phyloP scores from a whole-genome alignment of 495 filamentous ascomycete genomes.

The Thermothielavioides terrestris region DNA sequence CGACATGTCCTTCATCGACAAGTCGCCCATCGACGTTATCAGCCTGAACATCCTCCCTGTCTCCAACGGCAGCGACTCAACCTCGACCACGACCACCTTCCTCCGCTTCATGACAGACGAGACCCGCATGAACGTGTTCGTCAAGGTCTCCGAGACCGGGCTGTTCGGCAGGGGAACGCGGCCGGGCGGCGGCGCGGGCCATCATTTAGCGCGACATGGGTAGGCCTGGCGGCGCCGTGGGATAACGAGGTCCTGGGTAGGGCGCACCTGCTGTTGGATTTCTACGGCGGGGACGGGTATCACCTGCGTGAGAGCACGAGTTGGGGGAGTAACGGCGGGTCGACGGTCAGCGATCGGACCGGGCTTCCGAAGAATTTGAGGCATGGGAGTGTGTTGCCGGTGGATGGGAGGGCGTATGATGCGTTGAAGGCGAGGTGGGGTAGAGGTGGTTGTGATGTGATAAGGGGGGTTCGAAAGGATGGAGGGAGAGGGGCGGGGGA shows the following conservation, averaged over 20 bases:
- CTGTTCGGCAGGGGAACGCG: conserved; percentile 46
- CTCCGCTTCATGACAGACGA: conserved; percentile 48
- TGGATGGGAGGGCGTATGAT: conserved; percentile 33
- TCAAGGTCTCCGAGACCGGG: conserved; percentile 36
- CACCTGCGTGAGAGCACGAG: conserved; percentile 38
- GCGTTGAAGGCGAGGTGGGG: conserved; percentile 36
- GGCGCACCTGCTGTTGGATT: conserved; percentile 41
- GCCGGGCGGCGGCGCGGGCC: conserved; percentile 32
- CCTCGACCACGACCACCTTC: conserved; percentile 28
- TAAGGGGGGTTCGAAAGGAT: background rate
- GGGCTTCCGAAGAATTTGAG: conserved; percentile 39
- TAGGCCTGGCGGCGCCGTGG: conserved; percentile 38
- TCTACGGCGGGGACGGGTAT: conserved; percentile 45
- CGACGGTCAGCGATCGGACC: conserved; percentile 32
- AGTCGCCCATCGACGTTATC: conserved; percentile 37
- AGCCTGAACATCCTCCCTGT: conserved; percentile 36
- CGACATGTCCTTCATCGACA: conserved; percentile 40
- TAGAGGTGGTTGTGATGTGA: background rate
- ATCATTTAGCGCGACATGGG: conserved; percentile 40
- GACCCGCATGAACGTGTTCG: conserved; percentile 41
- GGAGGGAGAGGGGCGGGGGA: background rate
- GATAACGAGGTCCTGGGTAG: conserved; percentile 37
- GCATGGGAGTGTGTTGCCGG: conserved; percentile 42
- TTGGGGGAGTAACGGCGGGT: conserved; percentile 33
- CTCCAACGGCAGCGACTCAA: conserved; percentile 18